Conservation (phyloP, 1,284 basidiomycete species). For the Thecaphora frezii region DNA sequence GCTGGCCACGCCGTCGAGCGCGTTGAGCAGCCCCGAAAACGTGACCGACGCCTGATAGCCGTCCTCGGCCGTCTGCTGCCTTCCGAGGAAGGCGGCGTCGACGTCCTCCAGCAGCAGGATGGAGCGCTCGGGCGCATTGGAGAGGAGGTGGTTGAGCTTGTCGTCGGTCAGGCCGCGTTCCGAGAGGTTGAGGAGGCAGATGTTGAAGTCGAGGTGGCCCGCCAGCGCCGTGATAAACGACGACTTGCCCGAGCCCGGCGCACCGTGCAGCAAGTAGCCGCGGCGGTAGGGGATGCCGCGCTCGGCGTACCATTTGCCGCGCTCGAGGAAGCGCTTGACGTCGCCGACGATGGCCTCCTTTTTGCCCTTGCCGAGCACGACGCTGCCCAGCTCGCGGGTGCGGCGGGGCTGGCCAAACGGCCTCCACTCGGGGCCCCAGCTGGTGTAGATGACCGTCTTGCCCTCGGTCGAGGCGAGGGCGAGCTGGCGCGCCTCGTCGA, state of each 20-base stretch:
- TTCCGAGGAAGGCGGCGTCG: slow-evolving; percentile 83
- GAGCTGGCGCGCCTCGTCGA: slow-evolving; percentile 83
- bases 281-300: slow-evolving; percentile 95
- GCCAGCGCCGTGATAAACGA: slow-evolving; percentile 98
- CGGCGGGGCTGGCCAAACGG: slow-evolving; percentile 90
- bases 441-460: slow-evolving; percentile 92
- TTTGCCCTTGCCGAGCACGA: slow-evolving; percentile 81
- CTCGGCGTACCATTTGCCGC: slow-evolving; percentile 93
- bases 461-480: slow-evolving; percentile 86
- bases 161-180: slow-evolving; percentile 96
- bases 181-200: slow-evolving; percentile 92
- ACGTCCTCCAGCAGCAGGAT: slow-evolving; percentile 95
- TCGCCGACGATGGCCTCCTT: slow-evolving; percentile 79
- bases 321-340: slow-evolving; percentile 76
- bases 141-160: slow-evolving; percentile 89
- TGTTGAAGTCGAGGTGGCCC: slow-evolving; percentile 84
- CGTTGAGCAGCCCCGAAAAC: slow-evolving; percentile 95
- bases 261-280: slow-evolving; percentile 91
- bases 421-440: slow-evolving; percentile 94
- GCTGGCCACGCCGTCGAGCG: slow-evolving; percentile 93
- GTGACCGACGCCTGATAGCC: slow-evolving; percentile 70
- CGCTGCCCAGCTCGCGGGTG: slow-evolving; percentile 83
- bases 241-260: slow-evolving; percentile 96
- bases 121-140: slow-evolving; percentile 87
- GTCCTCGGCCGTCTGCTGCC: slow-evolving; percentile 42